Evolutionary conservation across 495 filamentous ascomycete genomes (phyloP).

Genomic region (Tetracladium marchalianum): DNA sequence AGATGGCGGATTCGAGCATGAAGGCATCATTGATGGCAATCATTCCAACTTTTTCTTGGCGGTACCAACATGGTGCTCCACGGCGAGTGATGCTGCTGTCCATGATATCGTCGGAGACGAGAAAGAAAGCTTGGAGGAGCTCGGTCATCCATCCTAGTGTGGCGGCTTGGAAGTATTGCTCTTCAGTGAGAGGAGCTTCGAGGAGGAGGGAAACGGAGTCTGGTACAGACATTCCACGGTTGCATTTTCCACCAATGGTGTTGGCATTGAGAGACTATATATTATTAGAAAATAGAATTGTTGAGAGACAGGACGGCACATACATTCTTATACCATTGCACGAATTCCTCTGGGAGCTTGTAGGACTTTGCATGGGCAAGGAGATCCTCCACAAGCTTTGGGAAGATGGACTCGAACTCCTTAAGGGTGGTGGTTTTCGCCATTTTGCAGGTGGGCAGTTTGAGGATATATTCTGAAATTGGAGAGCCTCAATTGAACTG

Average conservation of each 20-base stretch:
- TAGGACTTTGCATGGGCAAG: conserved; percentile 65
- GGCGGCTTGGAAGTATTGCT: conserved; percentile 77
- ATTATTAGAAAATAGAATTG: conserved; percentile 11
- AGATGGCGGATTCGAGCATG: conserved; percentile 88
- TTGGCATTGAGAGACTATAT: conserved; percentile 70
- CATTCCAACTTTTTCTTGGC: conserved; percentile 74
- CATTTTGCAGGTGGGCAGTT: conserved; percentile 37
- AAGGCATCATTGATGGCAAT: conserved; percentile 98
- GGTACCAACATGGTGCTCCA: conserved; percentile 93
- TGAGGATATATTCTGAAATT: conserved; percentile 2
- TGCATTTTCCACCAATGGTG: conserved; percentile 89
- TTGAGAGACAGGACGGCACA: conserved; percentile 11
- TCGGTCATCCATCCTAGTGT: conserved; percentile 95
- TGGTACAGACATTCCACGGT: conserved; percentile 94
- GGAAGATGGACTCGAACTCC: conserved; percentile 86
- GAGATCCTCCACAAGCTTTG: conserved; percentile 66
- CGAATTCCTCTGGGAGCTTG: conserved; percentile 67
- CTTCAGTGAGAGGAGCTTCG: conserved; percentile 54
- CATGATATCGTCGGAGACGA: conserved; percentile 99
- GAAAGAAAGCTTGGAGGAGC: conserved; percentile 96
- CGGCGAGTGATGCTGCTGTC: conserved; percentile 87
- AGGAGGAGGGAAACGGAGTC: conserved; percentile 80
- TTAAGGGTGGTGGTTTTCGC: conserved; percentile 57
- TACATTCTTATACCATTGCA: conserved; percentile 86
- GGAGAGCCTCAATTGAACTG: not conserved